These are phyloP conservation scores for Auriscalpium orientale DNA, from an alignment of 768 basidiomycete species.

Conservation along the genomic window DNA sequence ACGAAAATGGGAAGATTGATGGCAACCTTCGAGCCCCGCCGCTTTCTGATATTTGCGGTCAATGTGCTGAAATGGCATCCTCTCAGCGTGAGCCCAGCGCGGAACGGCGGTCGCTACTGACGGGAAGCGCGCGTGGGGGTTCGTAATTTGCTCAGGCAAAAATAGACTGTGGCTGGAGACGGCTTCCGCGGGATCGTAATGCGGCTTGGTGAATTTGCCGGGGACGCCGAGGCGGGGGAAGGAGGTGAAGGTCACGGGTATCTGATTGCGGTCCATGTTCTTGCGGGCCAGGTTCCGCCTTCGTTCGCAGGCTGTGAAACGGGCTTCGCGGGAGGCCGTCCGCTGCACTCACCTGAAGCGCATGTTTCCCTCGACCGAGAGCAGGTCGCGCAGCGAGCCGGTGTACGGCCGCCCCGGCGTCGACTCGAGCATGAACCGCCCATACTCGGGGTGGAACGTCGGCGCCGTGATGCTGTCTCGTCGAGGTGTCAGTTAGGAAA, in stretches of 20 bases:
- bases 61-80: slow-evolving; percentile 55
- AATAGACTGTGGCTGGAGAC: slow-evolving; percentile 90
- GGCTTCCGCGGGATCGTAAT: slow-evolving; percentile 65
- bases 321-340: not conserved
- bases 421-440: slow-evolving; percentile 96
- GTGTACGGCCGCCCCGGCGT: slow-evolving; percentile 96
- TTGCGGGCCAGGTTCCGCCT: slow-evolving; percentile 81
- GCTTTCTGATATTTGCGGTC: slow-evolving; percentile 90
- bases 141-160: slow-evolving; percentile 91
- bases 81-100: not conserved
- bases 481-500: not conserved
- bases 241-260: slow-evolving; percentile 90
- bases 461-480: slow-evolving; percentile 31
- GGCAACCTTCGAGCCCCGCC: slow-evolving; percentile 89
- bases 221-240: slow-evolving; percentile 87
- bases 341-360: slow-evolving; percentile 57
- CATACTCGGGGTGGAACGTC: slow-evolving; percentile 96
- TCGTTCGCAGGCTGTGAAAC: not conserved
- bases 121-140: slow-evolving; percentile 98
- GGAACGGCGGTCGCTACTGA: slow-evolving; percentile 31
- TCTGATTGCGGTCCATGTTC: slow-evolving; percentile 77
- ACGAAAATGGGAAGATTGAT: slow-evolving; percentile 93
- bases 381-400: slow-evolving; percentile 75
- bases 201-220: slow-evolving; percentile 89
- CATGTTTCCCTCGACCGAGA: slow-evolving; percentile 93